Evolutionary conservation across 805 yeast species (phyloP).

Genomic region (Novakomyces olei): DNA sequence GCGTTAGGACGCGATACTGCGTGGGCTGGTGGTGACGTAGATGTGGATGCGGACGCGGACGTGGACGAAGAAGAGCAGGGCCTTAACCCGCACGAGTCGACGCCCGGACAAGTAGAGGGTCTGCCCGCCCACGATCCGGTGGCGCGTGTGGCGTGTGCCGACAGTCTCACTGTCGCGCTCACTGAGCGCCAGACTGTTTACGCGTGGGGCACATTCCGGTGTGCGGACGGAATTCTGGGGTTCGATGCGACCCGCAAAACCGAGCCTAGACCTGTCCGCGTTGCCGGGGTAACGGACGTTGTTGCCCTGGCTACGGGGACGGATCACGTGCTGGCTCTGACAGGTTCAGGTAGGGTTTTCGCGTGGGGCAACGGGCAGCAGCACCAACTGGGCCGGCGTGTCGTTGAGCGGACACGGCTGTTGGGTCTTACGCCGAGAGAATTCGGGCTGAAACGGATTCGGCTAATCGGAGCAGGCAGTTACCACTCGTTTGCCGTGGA

Average conservation of each 20-base stretch:
- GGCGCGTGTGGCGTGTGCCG: slow-evolving; percentile 76
- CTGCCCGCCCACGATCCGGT: slow-evolving; percentile 30
- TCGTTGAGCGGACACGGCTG: slow-evolving; percentile 54
- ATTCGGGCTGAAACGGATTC: slow-evolving; percentile 60
- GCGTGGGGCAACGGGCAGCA: slow-evolving; percentile 98
- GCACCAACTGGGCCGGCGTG: slow-evolving; percentile 70
- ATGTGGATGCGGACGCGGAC: slow-evolving; percentile 45
- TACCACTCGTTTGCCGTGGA: slow-evolving; percentile 88
- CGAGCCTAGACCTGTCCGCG: slow-evolving; percentile 46
- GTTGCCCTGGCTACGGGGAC: slow-evolving; percentile 80
- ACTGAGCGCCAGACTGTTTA: slow-evolving; percentile 68
- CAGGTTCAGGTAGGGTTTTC: slow-evolving; percentile 62
- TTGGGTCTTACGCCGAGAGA: slow-evolving; percentile 60
- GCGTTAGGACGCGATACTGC: slow-evolving; percentile 69
- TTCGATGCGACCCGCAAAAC: slow-evolving; percentile 41
- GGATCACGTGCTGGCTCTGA: slow-evolving; percentile 73
- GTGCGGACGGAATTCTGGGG: slow-evolving; percentile 79
- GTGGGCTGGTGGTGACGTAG: slow-evolving; percentile 30
- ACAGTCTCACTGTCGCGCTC: slow-evolving; percentile 65
- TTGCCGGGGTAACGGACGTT: slow-evolving; percentile 39
- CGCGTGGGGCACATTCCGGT: slow-evolving; percentile 89
- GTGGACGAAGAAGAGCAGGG: slow-evolving; percentile 50
- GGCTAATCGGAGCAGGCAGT: slow-evolving; percentile 75
- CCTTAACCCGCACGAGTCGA: slow-evolving; percentile 67
- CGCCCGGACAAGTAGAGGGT: slow-evolving; percentile 58